Conservation (phyloP, 345 rosid genomes). For the Pistacia vera region DNA sequence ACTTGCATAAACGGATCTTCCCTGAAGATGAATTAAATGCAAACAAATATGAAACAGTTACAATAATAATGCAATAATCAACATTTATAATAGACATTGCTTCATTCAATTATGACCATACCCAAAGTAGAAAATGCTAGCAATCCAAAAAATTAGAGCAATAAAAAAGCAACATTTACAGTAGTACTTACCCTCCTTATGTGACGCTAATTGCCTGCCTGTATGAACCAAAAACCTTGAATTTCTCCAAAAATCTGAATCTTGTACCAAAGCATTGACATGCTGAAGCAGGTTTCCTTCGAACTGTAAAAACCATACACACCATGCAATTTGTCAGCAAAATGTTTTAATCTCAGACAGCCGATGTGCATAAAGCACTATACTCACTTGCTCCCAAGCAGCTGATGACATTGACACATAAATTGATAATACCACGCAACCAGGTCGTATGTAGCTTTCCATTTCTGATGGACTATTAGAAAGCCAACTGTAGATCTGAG, state of each 20-base stretch:
- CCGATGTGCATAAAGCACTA: constrained; percentile 9
- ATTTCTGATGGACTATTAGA: constrained; percentile 87
- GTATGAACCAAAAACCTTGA: constrained; percentile 72
- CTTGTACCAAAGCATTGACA: constrained; percentile 55
- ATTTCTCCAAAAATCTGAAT: constrained; percentile 70
- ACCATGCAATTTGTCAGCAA: constrained; percentile 37
- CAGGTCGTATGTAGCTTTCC: constrained; percentile 98
- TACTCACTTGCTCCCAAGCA: constrained; percentile 81
- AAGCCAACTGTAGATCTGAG: constrained; percentile 86
- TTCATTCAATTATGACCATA: neutral
- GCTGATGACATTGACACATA: constrained; percentile 73
- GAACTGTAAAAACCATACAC: constrained; percentile 48
- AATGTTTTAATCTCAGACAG: constrained; percentile 9
- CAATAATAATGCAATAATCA: neutral
- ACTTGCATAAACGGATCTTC: constrained; percentile 64
- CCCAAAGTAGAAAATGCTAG: neutral
- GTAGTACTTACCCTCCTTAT: constrained; percentile 61
- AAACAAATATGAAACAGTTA: constrained; percentile 9
- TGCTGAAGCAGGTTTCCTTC: constrained; percentile 61
- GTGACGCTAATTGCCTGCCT: constrained; percentile 68
- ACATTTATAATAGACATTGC: neutral
- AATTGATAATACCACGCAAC: constrained; percentile 80
- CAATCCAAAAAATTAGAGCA: neutral
- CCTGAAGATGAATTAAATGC: constrained; percentile 48
- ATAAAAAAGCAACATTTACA: neutral